Conservation (phyloP, 2,329 filamentous ascomycete genomes). For the Onygenales sp. region DNA sequence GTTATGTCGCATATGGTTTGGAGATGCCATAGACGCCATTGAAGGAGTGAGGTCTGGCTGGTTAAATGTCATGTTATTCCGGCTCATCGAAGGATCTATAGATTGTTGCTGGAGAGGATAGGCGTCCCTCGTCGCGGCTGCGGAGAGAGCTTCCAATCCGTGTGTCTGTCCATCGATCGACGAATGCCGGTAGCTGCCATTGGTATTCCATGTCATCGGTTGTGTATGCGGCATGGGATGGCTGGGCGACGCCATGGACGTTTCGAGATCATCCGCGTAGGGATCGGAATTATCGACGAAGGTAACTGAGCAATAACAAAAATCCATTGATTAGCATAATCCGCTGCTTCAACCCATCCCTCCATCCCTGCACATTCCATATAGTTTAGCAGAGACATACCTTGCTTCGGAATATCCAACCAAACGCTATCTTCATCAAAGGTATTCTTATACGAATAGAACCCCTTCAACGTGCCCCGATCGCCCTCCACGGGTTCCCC, state of each 20-base stretch:
- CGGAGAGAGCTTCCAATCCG: constrained; percentile 46
- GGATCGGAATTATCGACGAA: constrained; percentile 55
- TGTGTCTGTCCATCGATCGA: constrained; percentile 32
- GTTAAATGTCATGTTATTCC: constrained; percentile 13
- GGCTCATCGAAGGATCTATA: constrained; percentile 17
- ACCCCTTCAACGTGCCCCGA: constrained; percentile 44
- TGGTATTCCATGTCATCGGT: constrained; percentile 22
- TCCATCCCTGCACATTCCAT: background rate
- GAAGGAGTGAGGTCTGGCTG: constrained; percentile 13
- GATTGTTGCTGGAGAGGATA: constrained; percentile 17
- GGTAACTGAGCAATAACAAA: constrained; percentile 35
- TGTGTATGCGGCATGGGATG: constrained; percentile 18
- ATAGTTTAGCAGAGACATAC: constrained; percentile 24
- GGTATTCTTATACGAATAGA: constrained; percentile 58
- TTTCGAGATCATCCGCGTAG: constrained; percentile 43
- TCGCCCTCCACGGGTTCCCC: constrained; percentile 27
- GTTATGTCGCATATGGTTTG: constrained; percentile 24
- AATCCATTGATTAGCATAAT: background rate
- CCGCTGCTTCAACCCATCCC: background rate
- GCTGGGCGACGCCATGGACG: constrained; percentile 22
- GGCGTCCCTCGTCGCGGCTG: constrained; percentile 38
- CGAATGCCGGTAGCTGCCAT: constrained; percentile 16
- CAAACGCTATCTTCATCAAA: constrained; percentile 53
- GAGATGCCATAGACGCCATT: constrained; percentile 20
- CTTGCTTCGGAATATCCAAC: constrained; percentile 51